A percentile compares a stretch with the other conserved stretches of the same genome.
Evolutionary conservation across 2,329 filamentous ascomycete species (phyloP).

Genomic region (Scolecobasidium constrictum): DNA sequence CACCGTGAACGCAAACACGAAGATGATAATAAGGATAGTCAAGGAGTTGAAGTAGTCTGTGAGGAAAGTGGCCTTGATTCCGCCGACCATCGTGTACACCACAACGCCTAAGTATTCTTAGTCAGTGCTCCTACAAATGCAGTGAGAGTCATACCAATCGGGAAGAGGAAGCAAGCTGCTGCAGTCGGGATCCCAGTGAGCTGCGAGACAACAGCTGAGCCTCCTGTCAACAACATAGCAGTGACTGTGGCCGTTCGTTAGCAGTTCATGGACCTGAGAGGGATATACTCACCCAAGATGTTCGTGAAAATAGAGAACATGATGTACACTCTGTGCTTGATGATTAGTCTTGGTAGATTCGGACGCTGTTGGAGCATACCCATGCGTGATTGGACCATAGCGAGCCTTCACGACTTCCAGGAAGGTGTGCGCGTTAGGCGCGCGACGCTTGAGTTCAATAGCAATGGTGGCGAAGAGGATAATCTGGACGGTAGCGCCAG

Average conservation of each 20-base stretch:
- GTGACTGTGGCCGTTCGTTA: constrained; percentile 14
- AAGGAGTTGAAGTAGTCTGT: constrained; percentile 83
- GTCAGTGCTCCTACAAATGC: too few relatives aligned
- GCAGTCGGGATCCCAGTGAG: constrained; percentile 15
- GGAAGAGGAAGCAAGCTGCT: constrained; percentile 15
- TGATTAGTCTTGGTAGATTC: too few relatives aligned
- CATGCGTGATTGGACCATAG: constrained; percentile 24
- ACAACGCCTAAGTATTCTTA: too few relatives aligned
- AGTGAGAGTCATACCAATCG: constrained; percentile 15
- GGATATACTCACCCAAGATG: constrained; percentile 32
- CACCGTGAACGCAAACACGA: constrained; percentile 71
- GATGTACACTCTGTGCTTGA: constrained; percentile 31
- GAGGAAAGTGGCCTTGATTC: constrained; percentile 78
- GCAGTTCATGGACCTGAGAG: too few relatives aligned
- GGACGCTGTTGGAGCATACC: too few relatives aligned
- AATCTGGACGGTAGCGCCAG: constrained; percentile 32
- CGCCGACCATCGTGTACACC: constrained; percentile 62
- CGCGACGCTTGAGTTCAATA: constrained; percentile 14
- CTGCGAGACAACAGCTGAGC: constrained; percentile 3
- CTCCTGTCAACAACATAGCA: constrained; percentile 26
- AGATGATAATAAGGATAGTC: constrained; percentile 64
- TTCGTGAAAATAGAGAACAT: constrained; percentile 32
- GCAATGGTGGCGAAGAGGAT: constrained; percentile 17
- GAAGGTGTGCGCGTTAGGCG: constrained; percentile 29
- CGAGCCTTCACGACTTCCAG: constrained; percentile 30